Conservation (phyloP, 2,329 filamentous ascomycete species). For the Penicillium decumbens region DNA sequence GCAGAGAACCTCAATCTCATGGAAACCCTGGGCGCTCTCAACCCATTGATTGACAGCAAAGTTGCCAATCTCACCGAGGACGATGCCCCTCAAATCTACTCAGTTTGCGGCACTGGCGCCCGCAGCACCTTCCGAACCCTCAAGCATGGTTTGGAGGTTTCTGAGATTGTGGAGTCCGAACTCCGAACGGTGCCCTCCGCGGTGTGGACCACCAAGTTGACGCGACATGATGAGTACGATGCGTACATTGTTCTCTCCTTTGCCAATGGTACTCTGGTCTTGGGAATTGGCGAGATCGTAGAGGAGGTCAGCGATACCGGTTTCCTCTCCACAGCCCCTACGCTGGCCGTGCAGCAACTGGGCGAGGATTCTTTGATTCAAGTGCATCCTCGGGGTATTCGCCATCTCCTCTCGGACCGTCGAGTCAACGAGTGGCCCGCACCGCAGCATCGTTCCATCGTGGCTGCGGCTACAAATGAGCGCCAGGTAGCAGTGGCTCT, state of each 20-base stretch:
- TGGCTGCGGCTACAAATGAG: conserved; percentile 88
- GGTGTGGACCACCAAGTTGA: conserved; percentile 93
- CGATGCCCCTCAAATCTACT: conserved; percentile 94
- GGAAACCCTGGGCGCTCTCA: conserved; percentile 81
- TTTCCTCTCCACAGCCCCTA: conserved; percentile 82
- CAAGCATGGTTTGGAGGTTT: conserved; percentile 87
- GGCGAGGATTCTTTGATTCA: conserved; percentile 91
- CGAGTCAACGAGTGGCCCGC: conserved; percentile 89
- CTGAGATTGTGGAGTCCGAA: conserved; percentile 92
- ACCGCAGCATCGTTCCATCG: conserved; percentile 89
- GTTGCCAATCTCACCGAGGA: conserved; percentile 86
- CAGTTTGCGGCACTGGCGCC: conserved; percentile 81
- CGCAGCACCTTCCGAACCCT: conserved; percentile 86
- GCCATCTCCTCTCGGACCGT: conserved; percentile 73
- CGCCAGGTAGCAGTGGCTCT: conserved; percentile 89
- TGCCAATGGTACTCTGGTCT: conserved; percentile 79
- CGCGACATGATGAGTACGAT: conserved; percentile 76
- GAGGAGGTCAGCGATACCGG: conserved; percentile 93
- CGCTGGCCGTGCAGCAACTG: conserved; percentile 86
- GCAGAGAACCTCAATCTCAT: conserved; percentile 79
- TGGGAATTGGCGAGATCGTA: conserved; percentile 94
- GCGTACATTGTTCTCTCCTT: conserved; percentile 95
- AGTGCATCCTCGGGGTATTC: conserved; percentile 92
- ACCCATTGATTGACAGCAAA: conserved; percentile 85
- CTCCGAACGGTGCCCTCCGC: conserved; percentile 81